These are phyloP conservation scores for Parachlorella kessleri DNA, from an alignment of 139 green algal species.

Conservation along the genomic window DNA sequence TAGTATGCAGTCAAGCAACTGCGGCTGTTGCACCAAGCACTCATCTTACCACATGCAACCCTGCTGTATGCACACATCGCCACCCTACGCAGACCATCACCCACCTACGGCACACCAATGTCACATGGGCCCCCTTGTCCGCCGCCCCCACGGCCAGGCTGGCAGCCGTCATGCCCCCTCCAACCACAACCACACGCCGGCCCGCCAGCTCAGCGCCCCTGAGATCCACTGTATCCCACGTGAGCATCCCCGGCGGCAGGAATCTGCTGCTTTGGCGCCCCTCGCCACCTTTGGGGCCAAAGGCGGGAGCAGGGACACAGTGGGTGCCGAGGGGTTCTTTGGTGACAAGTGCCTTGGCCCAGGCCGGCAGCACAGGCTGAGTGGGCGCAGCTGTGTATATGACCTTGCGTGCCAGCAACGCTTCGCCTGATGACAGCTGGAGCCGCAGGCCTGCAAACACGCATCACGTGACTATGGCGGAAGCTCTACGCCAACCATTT, in stretches of 20 bases:
- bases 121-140: constrained; percentile 10
- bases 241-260: constrained; percentile 9
- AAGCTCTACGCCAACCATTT: too few species aligned
- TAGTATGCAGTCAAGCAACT: too few species aligned
- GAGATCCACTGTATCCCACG: constrained; percentile 6
- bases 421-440: constrained; percentile 5
- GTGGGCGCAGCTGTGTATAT: constrained; percentile 11
- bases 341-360: background rate
- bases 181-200: constrained; percentile 25
- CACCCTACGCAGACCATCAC: too few species aligned
- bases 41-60: too few species aligned
- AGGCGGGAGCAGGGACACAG: background rate
- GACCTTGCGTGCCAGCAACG: background rate
- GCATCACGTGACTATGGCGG: background rate
- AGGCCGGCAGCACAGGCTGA: constrained; percentile 14
- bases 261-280: background rate
- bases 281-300: background rate
- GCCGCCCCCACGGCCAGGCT: constrained; percentile 26
- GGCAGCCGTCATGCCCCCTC: constrained; percentile 33
- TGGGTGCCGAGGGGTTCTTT: background rate
- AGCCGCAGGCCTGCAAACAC: background rate
- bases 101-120: constrained; percentile 8
- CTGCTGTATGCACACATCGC: too few species aligned
- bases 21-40: too few species aligned
- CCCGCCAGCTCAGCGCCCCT: constrained; percentile 5